Percentiles rank a stretch among this genome's conserved stretches.
phyloP scores from a whole-genome alignment of 2,329 filamentous ascomycete species.

The Leptographium lundbergii region DNA sequence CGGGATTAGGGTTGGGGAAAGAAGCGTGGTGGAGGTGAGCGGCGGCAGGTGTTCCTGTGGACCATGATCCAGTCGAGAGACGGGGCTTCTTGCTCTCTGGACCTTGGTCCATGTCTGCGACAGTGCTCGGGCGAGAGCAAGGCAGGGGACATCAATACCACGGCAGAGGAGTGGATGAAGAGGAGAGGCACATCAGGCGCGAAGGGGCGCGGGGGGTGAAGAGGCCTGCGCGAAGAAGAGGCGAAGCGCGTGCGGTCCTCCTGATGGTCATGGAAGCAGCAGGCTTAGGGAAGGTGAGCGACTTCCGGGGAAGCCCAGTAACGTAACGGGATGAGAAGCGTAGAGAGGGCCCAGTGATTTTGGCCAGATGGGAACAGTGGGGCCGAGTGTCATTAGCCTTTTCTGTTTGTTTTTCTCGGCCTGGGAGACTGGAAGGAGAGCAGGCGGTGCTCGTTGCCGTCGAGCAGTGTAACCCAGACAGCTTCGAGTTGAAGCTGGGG shows the following conservation, averaged over 20 bases:
- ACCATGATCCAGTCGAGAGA: slow-evolving; percentile 26
- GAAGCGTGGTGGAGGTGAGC: slow-evolving; percentile 19
- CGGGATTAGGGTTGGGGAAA: slow-evolving; percentile 29
- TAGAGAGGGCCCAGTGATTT: background rate
- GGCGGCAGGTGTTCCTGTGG: background rate
- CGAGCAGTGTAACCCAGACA: slow-evolving; percentile 1
- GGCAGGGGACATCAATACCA: slow-evolving; percentile 15
- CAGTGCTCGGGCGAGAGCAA: slow-evolving; percentile 13
- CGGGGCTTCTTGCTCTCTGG: slow-evolving; percentile 48
- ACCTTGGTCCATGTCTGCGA: slow-evolving; percentile 45
- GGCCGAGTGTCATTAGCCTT: background rate
- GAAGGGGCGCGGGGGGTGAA: background rate
- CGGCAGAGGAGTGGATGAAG: slow-evolving; percentile 7
- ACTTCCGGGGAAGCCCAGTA: slow-evolving; percentile 1
- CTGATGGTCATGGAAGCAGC: background rate
- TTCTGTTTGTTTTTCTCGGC: background rate
- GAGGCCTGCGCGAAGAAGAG: background rate
- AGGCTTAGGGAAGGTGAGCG: background rate
- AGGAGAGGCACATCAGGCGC: slow-evolving; percentile 3
- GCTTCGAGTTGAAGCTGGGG: background rate
- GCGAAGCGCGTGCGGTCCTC: background rate
- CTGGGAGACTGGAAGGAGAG: background rate
- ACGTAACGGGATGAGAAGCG: background rate
- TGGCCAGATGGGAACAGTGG: background rate
- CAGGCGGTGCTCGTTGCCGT: background rate